Base-by-base conservation (phyloP, 2,329 filamentous ascomycete genomes). In the Blastomyces emzantsi region DNA sequence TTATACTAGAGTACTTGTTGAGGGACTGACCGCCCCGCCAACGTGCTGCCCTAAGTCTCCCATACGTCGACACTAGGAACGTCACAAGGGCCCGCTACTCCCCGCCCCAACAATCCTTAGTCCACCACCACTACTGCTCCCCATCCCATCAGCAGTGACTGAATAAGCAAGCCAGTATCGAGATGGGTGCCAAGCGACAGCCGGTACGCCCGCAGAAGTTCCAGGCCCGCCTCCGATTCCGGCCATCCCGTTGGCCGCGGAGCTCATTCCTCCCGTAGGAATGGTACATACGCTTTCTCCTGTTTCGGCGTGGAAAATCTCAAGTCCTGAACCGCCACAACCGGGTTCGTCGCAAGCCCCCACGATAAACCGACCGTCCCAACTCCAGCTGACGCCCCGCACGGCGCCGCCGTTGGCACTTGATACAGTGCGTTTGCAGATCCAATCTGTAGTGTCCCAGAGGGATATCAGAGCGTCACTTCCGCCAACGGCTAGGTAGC, bases 361-460 rank as follows among this genome's bases (percentile, higher is more conserved):
- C 45, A 78, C 77, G 25, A 81, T 70, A 66, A 78, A 81, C 33
- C 79, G 73, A 1, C 79, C 79, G 66, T 81, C 79, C 68, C 80
- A 81, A 65, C 78, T 81, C 76, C 79, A 81, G 67, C 78, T 79
- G 9, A 81, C 73, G 28, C 78, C 78, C 39, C 76, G 76, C 36
- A 81, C 75, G 1, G 76, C 76, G 6, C 79, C 79, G 33, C 76
- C 77, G 51, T 75, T 76, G 49, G 73, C 70, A 55, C 76, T 80
- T 1, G 78, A 78, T 9, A 81, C 69, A 0, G 79, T 81, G 49
- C 79, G 77, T 33, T 74, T 76, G 65, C 79, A 81, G 61, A 80
- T 76, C 79, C 79, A 81, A 67, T 81, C 79, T 2, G 74, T 78
- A 4, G 79, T 81, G 69, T 81, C 79, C 78, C 79, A 81, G 39